phyloP scores from a whole-genome alignment of 2,329 filamentous ascomycete species.

The Fusarium falciforme region DNA sequence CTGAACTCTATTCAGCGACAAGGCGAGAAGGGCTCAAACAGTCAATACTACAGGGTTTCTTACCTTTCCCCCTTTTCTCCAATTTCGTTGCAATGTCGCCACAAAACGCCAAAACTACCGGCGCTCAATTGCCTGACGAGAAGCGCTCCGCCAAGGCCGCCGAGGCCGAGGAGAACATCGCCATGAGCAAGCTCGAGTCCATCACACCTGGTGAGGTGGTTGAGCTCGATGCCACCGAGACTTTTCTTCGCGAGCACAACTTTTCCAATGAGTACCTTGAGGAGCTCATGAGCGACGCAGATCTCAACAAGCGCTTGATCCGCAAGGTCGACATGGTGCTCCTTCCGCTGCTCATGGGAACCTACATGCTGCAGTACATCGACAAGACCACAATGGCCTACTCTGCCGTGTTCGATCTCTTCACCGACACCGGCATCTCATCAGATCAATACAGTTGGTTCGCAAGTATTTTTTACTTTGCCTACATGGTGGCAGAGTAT shows the following conservation, averaged over 20 bases:
- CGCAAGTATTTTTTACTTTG: slow-evolving; percentile 66
- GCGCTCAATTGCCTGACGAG: not conserved
- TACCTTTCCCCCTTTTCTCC: not conserved
- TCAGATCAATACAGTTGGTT: slow-evolving; percentile 63
- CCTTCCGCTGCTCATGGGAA: slow-evolving; percentile 61
- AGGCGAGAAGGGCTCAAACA: not conserved
- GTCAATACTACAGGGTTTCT: not conserved
- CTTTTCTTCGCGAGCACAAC: slow-evolving; percentile 36
- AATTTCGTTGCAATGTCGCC: slow-evolving; percentile 9
- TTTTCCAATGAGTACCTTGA: slow-evolving; percentile 35
- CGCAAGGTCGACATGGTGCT: slow-evolving; percentile 61
- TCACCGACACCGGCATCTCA: slow-evolving; percentile 58
- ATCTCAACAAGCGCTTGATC: slow-evolving; percentile 28
- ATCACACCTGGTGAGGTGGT: slow-evolving; percentile 29
- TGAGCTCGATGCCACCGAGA: slow-evolving; percentile 28
- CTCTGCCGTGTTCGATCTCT: slow-evolving; percentile 65
- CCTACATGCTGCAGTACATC: slow-evolving; percentile 65
- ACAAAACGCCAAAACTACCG: not conserved
- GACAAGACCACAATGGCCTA: slow-evolving; percentile 66
- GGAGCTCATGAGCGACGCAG: slow-evolving; percentile 25
- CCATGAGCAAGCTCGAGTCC: slow-evolving; percentile 27
- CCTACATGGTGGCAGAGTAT: slow-evolving; percentile 56
- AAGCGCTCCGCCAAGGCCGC: not conserved
- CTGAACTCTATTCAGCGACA: not conserved
- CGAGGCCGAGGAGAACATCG: slow-evolving; percentile 27